Percentiles rank a stretch among this genome's conserved stretches.
Conservation (phyloP, 2,329 filamentous ascomycete genomes). For the Ophiostoma ips region DNA sequence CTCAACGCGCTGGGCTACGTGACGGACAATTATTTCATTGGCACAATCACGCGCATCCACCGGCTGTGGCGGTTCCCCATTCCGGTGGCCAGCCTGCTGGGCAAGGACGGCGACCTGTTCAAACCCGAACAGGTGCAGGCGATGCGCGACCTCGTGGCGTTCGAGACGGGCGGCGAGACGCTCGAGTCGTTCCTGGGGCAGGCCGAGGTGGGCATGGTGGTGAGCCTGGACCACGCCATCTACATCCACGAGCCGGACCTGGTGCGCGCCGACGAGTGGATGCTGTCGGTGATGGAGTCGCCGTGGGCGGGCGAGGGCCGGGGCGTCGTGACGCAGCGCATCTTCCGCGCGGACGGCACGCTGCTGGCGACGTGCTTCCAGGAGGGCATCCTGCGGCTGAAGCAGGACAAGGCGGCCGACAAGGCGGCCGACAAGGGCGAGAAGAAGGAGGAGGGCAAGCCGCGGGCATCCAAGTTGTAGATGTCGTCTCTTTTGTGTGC, state of each 20-base stretch:
- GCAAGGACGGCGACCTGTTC: slow-evolving; percentile 28
- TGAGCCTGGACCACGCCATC: slow-evolving; percentile 63
- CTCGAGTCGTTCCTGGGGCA: slow-evolving; percentile 31
- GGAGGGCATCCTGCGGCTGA: slow-evolving; percentile 39
- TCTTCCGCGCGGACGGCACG: slow-evolving; percentile 56
- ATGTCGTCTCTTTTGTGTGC: too few species aligned
- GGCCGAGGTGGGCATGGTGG: slow-evolving; percentile 68
- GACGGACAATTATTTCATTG: slow-evolving; percentile 86
- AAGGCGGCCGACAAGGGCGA: neutral
- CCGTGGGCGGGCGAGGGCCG: slow-evolving; percentile 69
- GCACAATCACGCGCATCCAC: slow-evolving; percentile 71
- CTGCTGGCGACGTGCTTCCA: slow-evolving; percentile 69
- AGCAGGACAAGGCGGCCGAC: neutral
- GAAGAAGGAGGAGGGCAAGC: neutral
- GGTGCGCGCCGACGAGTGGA: slow-evolving; percentile 57
- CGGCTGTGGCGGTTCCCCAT: slow-evolving; percentile 57
- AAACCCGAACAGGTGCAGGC: slow-evolving; percentile 29
- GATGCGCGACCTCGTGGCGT: slow-evolving; percentile 23
- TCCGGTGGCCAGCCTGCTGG: slow-evolving; percentile 33
- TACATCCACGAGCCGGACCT: slow-evolving; percentile 50
- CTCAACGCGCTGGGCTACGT: slow-evolving; percentile 84
- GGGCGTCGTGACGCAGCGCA: slow-evolving; percentile 61
- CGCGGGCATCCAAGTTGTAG: neutral
- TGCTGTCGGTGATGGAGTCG: slow-evolving; percentile 66
- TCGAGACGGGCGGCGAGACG: slow-evolving; percentile 27